phyloP scores from a whole-genome alignment of 1,139 yeast species.

The Hyphopichia burtonii region DNA sequence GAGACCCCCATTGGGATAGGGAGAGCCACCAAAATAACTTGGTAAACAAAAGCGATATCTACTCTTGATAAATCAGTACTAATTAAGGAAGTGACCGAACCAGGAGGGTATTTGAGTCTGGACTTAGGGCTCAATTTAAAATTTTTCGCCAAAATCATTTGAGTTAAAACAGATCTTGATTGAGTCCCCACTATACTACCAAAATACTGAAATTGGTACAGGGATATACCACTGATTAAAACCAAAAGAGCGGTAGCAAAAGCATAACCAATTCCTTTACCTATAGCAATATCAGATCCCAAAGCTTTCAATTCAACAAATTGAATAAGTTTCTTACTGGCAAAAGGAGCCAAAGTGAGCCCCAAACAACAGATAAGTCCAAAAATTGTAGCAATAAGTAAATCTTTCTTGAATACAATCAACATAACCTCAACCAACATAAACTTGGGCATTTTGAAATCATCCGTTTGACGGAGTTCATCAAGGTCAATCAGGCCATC shows the following conservation, averaged over 20 bases:
- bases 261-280: slow-evolving; percentile 61
- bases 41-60: slow-evolving; percentile 15
- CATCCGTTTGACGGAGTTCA: slow-evolving; percentile 18
- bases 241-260: slow-evolving; percentile 9
- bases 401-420: slow-evolving; percentile 2
- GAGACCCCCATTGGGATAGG: slow-evolving; percentile 18
- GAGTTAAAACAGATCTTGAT: slow-evolving; percentile 17
- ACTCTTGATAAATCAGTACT: slow-evolving; percentile 22
- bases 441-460: slow-evolving; percentile 11
- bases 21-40: slow-evolving; percentile 27
- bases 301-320: slow-evolving; percentile 41
- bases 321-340: slow-evolving; percentile 52
- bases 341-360: slow-evolving; percentile 24
- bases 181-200: slow-evolving; percentile 21
- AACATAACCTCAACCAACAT: slow-evolving; percentile 7
- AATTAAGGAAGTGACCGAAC: slow-evolving; percentile 21
- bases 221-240: slow-evolving; percentile 10
- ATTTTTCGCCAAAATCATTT: slow-evolving; percentile 16
- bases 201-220: slow-evolving; percentile 22
- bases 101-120: slow-evolving; percentile 13
- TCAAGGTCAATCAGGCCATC: not conserved
- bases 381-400: slow-evolving; percentile 1
- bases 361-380: slow-evolving; percentile 6
- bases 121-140: slow-evolving; percentile 14
- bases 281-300: slow-evolving; percentile 22